Base-by-base conservation (phyloP, 1,284 basidiomycete species). In the Thecaphora thlaspeos region DNA sequence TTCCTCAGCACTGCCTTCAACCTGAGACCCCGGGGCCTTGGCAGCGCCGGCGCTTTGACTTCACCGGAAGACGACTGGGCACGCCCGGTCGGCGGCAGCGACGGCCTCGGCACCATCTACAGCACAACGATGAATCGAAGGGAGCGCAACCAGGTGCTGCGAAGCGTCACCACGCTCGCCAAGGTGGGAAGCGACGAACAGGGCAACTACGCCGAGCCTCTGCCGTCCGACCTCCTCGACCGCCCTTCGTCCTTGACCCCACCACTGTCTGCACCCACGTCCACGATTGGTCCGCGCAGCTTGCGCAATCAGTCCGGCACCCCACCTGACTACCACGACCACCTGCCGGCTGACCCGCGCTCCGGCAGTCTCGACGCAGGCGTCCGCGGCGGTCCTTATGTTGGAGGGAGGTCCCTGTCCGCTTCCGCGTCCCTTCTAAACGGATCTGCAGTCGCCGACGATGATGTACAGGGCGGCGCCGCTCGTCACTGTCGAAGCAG, bases 51-150 rank as follows among this genome's bases (percentile, higher is more conserved):
- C 18, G 3, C 32, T 3, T 34, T 15, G 32, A 8, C 32, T 11
- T 17, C 43, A 1, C 15, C 18, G 7, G 39, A 18, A 18, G 45
- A 51, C 23, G 61, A 64, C n/a, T 64, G 56, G 61, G 57, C 45
- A 12, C 39, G 61, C 19, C 53, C 57, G 1, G 61, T 64, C 5
- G 61, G 61, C 21, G 61, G 61, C 30, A 64, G 61, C 48, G 57
- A 64, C 43, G 61, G 62, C 11, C 49, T 58, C 1, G 58, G 62
- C 8, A 41, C 23, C 51, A 61, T 61, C 46, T 65, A 65, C 41
- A 19, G 43, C 32, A 48, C 51, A 10, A 19, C 48, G 7, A 65
- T 65, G 51, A 32, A 54, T 36, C 18, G 41, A 10, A 36, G 51
- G 18, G 62, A 65, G 55, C 42, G 55, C 15, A 53, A 43, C 32